Conservation (phyloP, 2,329 filamentous ascomycete species). For the Ascochyta rabiei region DNA sequence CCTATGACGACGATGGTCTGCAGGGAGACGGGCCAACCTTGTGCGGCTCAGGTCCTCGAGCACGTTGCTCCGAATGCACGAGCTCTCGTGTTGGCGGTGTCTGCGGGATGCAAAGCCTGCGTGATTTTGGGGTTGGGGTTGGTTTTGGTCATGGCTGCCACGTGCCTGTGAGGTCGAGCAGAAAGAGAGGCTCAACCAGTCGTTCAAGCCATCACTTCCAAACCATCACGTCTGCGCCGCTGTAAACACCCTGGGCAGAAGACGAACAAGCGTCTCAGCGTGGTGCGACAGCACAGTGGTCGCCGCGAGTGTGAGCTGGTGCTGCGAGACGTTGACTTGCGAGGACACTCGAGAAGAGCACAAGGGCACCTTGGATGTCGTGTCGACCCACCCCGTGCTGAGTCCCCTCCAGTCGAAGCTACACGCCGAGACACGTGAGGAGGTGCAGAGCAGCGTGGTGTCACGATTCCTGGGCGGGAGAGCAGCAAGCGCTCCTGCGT, state of each 20-base stretch:
- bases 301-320: background rate
- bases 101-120: background rate
- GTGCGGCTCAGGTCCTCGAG: slow-evolving; percentile 1
- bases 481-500: background rate
- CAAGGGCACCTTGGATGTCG: background rate
- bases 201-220: no score
- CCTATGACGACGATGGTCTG: slow-evolving; percentile 22
- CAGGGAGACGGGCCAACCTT: slow-evolving; percentile 9
- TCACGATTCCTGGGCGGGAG: background rate
- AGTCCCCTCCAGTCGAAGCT: background rate
- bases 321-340: background rate
- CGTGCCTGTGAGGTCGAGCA: background rate
- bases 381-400: background rate
- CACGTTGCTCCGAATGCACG: slow-evolving; percentile 3
- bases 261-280: background rate
- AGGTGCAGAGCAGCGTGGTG: background rate
- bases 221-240: background rate
- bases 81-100: slow-evolving; percentile 6
- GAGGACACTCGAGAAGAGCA: background rate
- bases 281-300: no score
- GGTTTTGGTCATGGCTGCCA: background rate
- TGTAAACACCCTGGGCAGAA: background rate
- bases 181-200: background rate
- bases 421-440: background rate
- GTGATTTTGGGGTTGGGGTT: background rate